Conservation (phyloP, 169 alveolate species). For the Besnoitia besnoiti region DNA sequence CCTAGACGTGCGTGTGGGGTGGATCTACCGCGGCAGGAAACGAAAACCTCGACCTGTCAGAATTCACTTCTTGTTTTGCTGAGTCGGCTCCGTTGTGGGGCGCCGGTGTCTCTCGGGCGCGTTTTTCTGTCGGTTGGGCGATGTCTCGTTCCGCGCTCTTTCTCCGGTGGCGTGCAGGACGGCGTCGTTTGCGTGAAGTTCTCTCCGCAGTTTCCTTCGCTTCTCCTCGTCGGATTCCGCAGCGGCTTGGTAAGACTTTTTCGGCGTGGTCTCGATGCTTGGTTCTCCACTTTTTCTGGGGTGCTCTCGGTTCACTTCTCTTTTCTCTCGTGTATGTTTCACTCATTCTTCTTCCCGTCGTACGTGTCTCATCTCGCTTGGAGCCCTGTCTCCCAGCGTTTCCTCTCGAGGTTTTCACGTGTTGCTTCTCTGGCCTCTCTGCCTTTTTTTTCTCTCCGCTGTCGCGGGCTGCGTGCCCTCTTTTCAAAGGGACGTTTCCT, state of each 20-base stretch:
- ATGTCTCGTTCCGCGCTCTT: background rate
- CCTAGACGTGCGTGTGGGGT: no score
- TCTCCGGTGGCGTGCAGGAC: background rate
- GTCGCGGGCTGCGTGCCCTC: background rate
- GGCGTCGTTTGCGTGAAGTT: conserved; percentile 29
- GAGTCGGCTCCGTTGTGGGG: background rate
- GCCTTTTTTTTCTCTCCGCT: background rate
- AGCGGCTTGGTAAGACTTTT: background rate
- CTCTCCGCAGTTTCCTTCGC: conserved; percentile 2
- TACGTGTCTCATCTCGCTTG: background rate
- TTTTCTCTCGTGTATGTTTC: background rate
- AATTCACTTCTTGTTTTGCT: background rate
- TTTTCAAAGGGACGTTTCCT: background rate
- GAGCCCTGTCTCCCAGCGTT: background rate
- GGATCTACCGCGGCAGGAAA: no score
- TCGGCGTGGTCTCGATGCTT: background rate
- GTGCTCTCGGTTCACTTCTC: background rate
- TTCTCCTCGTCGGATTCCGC: conserved; percentile 13
- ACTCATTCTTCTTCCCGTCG: background rate
- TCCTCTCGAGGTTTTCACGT: background rate
- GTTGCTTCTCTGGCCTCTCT: background rate
- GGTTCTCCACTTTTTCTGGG: background rate
- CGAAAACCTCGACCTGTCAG: background rate
- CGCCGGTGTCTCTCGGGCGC: background rate
- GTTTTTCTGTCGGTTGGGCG: background rate